phyloP scores from a whole-genome alignment of 2,329 filamentous ascomycete species.

The Ophiostoma piceae region DNA sequence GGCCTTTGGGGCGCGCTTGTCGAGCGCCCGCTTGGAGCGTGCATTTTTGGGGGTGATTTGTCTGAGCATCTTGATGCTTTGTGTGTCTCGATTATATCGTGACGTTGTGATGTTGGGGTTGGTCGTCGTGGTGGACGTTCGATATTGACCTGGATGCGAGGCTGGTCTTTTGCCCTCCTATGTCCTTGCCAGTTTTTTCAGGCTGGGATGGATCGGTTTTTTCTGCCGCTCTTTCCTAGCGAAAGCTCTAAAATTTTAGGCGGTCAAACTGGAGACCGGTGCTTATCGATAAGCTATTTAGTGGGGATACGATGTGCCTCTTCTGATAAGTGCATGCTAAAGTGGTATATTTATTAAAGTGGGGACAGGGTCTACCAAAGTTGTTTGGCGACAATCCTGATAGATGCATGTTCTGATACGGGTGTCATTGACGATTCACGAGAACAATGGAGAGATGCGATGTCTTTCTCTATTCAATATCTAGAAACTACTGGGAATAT shows the following conservation, averaged over 20 bases:
- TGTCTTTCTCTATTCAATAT: not conserved
- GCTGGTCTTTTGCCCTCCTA: not conserved
- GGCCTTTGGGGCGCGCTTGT: slow-evolving; percentile 83
- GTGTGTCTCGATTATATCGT: not conserved
- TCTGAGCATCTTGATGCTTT: slow-evolving; percentile 6
- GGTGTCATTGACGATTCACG: no score
- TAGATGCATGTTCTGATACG: not conserved
- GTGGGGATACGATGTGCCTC: not conserved
- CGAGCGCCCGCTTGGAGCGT: slow-evolving; percentile 89
- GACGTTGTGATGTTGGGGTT: not conserved
- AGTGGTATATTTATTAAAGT: no score
- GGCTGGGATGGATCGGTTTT: slow-evolving; percentile 1
- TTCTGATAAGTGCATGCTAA: not conserved
- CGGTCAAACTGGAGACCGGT: not conserved
- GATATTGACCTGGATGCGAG: not conserved
- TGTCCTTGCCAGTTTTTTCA: not conserved
- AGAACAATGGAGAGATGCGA: no score
- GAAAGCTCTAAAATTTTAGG: slow-evolving; percentile 12
- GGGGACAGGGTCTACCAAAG: no score
- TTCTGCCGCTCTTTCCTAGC: slow-evolving; percentile 3
- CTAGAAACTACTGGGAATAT: not conserved
- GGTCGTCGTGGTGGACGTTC: slow-evolving; percentile 8
- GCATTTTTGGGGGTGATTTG: slow-evolving; percentile 57
- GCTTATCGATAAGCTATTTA: not conserved
- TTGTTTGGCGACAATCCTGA: not conserved